Evolutionary conservation across 768 basidiomycete species (phyloP).

Genomic region (Tulasnella sp.): DNA sequence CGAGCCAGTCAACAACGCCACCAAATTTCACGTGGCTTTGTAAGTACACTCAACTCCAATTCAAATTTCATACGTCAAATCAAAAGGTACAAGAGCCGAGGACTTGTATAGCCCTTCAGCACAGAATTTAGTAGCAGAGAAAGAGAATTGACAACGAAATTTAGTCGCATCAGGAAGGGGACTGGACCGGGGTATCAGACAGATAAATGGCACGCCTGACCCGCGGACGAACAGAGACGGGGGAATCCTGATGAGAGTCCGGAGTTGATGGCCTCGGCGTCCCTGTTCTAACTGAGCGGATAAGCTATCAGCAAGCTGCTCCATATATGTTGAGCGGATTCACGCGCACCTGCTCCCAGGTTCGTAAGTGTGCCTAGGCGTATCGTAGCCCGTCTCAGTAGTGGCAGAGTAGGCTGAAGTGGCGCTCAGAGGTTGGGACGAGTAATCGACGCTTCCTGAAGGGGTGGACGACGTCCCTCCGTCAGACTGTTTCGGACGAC

Average conservation of each 20-base stretch:
- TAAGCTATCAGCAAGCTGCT: neutral
- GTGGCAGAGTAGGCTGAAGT: neutral
- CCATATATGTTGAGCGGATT: neutral
- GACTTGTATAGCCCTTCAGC: neutral
- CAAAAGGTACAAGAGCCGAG: neutral
- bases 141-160: neutral
- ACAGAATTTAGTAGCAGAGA: neutral
- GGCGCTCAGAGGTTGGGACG: neutral
- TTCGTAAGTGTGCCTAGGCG: neutral
- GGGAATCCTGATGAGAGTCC: neutral
- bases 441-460: neutral
- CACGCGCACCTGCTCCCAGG: neutral
- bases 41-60: neutral
- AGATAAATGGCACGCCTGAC: neutral
- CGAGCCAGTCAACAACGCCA: neutral
- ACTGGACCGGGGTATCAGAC: neutral
- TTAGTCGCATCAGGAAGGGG: neutral
- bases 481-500: constrained; percentile 1
- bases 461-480: neutral
- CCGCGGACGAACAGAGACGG: constrained; percentile 6
- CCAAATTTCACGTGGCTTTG: neutral
- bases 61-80: neutral
- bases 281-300: constrained; percentile 2
- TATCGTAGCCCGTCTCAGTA: neutral
- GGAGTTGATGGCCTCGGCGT: neutral